Conservation (phyloP, 208 protist species). For the Leishmania turanica region DNA sequence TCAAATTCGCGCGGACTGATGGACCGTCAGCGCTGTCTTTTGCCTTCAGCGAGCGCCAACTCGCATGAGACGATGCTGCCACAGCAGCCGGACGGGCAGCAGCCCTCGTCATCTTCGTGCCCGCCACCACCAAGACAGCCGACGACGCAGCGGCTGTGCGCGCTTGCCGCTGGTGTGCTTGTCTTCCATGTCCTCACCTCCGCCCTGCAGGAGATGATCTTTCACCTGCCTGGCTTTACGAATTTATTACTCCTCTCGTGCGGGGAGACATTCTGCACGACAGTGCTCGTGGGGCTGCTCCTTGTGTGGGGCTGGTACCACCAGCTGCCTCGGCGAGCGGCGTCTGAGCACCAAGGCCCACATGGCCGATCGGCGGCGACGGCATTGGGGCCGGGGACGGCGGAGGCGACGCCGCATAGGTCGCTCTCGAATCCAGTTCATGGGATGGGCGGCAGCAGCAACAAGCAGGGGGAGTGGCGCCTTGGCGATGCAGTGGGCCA, state of each 20-base stretch:
- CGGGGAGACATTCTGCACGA: constrained; percentile 34
- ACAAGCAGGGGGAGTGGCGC: neutral
- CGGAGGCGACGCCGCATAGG: neutral
- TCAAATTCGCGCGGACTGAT: neutral
- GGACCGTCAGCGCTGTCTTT: neutral
- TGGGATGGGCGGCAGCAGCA: neutral
- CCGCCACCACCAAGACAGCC: neutral
- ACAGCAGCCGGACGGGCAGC: neutral
- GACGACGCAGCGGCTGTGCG: constrained; percentile 30
- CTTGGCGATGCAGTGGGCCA: neutral
- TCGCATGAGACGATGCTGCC: neutral
- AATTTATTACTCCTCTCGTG: constrained; percentile 49
- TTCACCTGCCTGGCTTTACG: constrained; percentile 61
- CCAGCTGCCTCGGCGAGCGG: neutral
- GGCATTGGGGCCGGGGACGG: neutral
- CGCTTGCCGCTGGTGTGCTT: constrained; percentile 33
- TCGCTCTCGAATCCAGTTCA: neutral
- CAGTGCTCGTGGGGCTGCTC: constrained; percentile 29
- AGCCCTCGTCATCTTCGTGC: neutral
- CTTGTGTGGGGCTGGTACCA: constrained; percentile 17
- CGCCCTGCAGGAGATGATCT: constrained; percentile 50
- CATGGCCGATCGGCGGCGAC: neutral
- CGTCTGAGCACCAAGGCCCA: neutral
- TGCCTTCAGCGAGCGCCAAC: neutral
- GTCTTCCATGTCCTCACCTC: constrained; percentile 53